Percentiles rank a stretch among this genome's conserved stretches.
phyloP scores from a whole-genome alignment of 2,329 filamentous ascomycete genomes.

The Epichloe baconii region DNA sequence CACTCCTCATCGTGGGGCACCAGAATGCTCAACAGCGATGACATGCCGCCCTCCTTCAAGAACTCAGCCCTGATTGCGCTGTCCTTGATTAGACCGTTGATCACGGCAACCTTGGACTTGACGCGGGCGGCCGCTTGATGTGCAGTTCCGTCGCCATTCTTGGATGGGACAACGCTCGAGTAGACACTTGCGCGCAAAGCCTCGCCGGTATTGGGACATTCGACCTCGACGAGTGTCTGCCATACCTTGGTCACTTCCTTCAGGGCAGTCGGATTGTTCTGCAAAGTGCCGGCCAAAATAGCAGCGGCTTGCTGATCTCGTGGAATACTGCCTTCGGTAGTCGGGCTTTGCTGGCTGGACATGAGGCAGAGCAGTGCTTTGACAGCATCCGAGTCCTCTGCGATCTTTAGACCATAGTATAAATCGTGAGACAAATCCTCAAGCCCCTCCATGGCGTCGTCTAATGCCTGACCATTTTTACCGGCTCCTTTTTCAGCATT shows the following conservation, averaged over 20 bases:
- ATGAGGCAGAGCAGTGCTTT: conserved; percentile 46
- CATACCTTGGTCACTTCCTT: conserved; percentile 36
- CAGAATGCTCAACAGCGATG: conserved; percentile 39
- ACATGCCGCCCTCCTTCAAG: conserved; percentile 39
- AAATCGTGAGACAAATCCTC: conserved; percentile 54
- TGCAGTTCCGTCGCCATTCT: conserved; percentile 10
- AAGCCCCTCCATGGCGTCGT: conserved; percentile 42
- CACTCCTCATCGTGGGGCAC: conserved; percentile 33
- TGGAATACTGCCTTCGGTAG: conserved; percentile 16
- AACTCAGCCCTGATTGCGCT: conserved; percentile 41
- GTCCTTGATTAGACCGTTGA: conserved; percentile 45
- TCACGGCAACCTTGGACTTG: conserved; percentile 32
- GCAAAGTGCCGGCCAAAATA: conserved; percentile 43
- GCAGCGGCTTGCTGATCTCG: conserved; percentile 41
- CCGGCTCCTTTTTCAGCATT: conserved; percentile 31
- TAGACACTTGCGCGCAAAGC: conserved; percentile 28
- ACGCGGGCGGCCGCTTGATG: conserved; percentile 15
- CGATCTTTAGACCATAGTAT: conserved; percentile 53
- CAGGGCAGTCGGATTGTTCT: conserved; percentile 53
- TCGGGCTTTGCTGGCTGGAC: conserved; percentile 16
- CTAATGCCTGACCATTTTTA: conserved; percentile 23
- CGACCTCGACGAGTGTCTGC: conserved; percentile 25
- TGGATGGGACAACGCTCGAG: conserved; percentile 23
- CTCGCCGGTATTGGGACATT: conserved; percentile 21
- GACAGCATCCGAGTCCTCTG: conserved; percentile 39